phyloP scores from a whole-genome alignment of 495 filamentous ascomycete species.

The Aspergillus saccharolyticus region DNA sequence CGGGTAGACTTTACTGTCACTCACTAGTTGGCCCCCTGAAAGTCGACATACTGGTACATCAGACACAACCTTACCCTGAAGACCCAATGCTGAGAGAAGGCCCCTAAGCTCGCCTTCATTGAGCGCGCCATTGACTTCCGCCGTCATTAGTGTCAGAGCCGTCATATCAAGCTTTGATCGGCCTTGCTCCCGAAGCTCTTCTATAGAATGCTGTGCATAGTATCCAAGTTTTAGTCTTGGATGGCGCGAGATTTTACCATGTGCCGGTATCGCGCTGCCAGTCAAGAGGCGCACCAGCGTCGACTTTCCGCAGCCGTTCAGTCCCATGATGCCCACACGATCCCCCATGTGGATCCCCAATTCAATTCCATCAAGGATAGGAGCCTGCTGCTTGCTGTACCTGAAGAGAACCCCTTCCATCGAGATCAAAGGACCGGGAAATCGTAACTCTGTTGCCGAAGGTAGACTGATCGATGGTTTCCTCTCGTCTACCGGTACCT shows the following conservation, averaged over 20 bases:
- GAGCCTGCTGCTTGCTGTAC: conserved; percentile 41
- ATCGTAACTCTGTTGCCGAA: conserved; percentile 60
- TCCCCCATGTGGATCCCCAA: conserved; percentile 64
- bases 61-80: conserved; percentile 59
- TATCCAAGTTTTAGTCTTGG: conserved; percentile 63
- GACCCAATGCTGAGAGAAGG: conserved; percentile 58
- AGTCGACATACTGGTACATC: conserved; percentile 64
- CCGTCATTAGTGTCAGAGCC: conserved; percentile 54
- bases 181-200: conserved; percentile 52
- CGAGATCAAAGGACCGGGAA: conserved; percentile 66
- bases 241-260: conserved; percentile 57
- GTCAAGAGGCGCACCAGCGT: conserved; percentile 59
- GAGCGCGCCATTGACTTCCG: conserved; percentile 41
- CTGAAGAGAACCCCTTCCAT: conserved; percentile 60
- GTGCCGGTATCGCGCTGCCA: conserved; percentile 33
- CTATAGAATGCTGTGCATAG: conserved; percentile 74
- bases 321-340: conserved; percentile 65
- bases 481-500: conserved; percentile 61
- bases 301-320: conserved; percentile 72
- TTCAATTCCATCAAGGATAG: conserved; percentile 52
- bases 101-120: conserved; percentile 59
- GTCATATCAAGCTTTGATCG: conserved; percentile 48
- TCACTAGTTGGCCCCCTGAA: conserved; percentile 67
- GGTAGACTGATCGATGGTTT: conserved; percentile 53
- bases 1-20: conserved; percentile 1